Evolutionary conservation across 495 filamentous ascomycete genomes (phyloP), one percentile per base, ranked within the genome.

Genomic region (Glarea lozoyensis): DNA sequence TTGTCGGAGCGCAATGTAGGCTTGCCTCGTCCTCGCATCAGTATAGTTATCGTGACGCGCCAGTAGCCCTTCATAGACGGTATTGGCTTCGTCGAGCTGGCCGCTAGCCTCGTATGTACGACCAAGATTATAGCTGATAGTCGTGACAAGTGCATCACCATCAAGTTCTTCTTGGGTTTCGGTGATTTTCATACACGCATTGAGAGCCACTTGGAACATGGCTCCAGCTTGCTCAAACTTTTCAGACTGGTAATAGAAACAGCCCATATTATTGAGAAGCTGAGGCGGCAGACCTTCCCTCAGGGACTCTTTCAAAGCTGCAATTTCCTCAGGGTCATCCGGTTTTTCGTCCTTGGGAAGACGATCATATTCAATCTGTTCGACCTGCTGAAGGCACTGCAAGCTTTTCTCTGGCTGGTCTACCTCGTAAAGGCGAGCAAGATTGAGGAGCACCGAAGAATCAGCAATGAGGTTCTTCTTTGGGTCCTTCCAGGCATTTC

Each of bases 51-150:
- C 67, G 58, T 97, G 88, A 4, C 88, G 82, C 23, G 77, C 75
- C 6, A 95, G 60, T 19, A 97, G 63, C 20, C 83, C 79, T 52
- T 94, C 81, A 55, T 96, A 98, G 18, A 92, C 81, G 51, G 82
- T 82, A 48, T 82, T 80, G 0, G 92, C 93, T 54, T 90, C 79
- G 35, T 93, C 85, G 19, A 79, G 68, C 55, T 86, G 73, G 27
- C 83, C 81, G 4, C 81, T 79, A 1, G 86, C 81, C 61, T 98
- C 92, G 54, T 94, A 94, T 17, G 87, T 90, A n/a, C 92, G 76
- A n/a, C 83, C 92, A 20, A 98, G 78, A 58, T 97, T 98, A 65
- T 88, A 98, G 49, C 83, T 88, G 53, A 98, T 88, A 3, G 87
- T 94, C 0, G 88, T 94, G 19, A 95, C 79, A 4, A 98, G 72